These are phyloP conservation scores for Dichotomopilus funicola DNA, from an alignment of 2,329 filamentous ascomycete species.

Conservation along the genomic window DNA sequence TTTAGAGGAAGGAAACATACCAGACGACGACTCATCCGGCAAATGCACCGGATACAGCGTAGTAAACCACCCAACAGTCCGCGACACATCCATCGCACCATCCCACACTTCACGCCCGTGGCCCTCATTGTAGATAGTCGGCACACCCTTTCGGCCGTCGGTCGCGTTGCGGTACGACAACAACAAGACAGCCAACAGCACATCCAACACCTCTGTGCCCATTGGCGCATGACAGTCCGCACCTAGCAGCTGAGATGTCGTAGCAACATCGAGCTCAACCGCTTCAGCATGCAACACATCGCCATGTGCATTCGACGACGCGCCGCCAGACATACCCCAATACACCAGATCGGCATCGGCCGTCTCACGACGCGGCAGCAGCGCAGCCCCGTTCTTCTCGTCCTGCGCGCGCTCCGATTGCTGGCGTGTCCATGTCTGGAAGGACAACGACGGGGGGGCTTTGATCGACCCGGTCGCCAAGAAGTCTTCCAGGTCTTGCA, in stretches of 20 bases:
- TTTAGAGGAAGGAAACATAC: neutral
- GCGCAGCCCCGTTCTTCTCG: conserved; percentile 9
- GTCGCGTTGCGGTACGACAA: conserved; percentile 31
- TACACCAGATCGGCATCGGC: conserved; percentile 16
- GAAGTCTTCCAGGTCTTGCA: conserved; percentile 38
- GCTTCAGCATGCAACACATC: conserved; percentile 9
- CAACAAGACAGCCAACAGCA: conserved; percentile 31
- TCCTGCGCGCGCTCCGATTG: conserved; percentile 22
- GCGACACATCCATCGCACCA: conserved; percentile 29
- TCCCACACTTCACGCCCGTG: conserved; percentile 36
- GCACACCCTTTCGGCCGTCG: conserved; percentile 23
- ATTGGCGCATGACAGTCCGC: conserved; percentile 26
- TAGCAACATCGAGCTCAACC: conserved; percentile 11
- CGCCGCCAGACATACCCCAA: conserved; percentile 23
- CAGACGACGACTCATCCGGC: conserved; percentile 5
- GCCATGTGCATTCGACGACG: conserved; percentile 17
- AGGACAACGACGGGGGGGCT: conserved; percentile 21
- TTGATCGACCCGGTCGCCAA: conserved; percentile 22
- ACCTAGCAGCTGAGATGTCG: conserved; percentile 33
- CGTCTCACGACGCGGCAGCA: conserved; percentile 18
- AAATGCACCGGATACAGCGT: conserved; percentile 32
- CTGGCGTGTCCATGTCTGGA: conserved; percentile 34
- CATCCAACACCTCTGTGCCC: conserved; percentile 32
- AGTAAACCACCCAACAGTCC: conserved; percentile 42
- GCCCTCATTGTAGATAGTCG: conserved; percentile 34